phyloP scores from a whole-genome alignment of 352 stramenopile species.

The Pythium coloratum region DNA sequence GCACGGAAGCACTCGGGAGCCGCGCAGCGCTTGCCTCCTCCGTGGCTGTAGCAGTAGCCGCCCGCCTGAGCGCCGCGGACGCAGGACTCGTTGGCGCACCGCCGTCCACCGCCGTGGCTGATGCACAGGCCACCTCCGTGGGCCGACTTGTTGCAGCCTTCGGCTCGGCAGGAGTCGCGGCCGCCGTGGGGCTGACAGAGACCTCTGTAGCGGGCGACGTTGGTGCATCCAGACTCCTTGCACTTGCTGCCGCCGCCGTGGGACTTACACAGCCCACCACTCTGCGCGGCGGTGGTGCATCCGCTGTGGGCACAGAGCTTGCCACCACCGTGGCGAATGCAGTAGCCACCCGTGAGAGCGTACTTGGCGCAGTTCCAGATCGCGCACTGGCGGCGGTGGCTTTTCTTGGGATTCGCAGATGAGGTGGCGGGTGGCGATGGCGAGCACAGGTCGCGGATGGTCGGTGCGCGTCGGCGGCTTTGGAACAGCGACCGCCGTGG shows the following conservation, averaged over 20 bases:
- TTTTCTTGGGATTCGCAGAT: not conserved
- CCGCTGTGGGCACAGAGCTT: constrained; percentile 63
- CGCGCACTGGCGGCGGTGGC: constrained; percentile 61
- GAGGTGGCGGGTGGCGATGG: not conserved
- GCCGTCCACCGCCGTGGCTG: constrained; percentile 66
- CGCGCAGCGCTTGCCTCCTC: constrained; percentile 73
- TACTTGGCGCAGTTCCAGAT: constrained; percentile 62
- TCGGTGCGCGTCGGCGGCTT: not conserved
- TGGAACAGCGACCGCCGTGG: not conserved
- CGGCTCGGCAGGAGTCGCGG: constrained; percentile 69
- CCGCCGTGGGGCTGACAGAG: constrained; percentile 77
- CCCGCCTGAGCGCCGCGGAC: constrained; percentile 70
- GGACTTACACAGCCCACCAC: constrained; percentile 76
- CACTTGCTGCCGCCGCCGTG: constrained; percentile 85
- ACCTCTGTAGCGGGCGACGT: constrained; percentile 59
- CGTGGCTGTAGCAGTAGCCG: constrained; percentile 81
- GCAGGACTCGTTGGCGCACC: constrained; percentile 50
- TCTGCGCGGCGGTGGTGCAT: constrained; percentile 74
- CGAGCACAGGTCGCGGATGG: not conserved
- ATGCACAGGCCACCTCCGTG: constrained; percentile 80
- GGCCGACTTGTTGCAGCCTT: constrained; percentile 62
- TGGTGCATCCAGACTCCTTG: constrained; percentile 49
- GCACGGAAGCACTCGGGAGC: constrained; percentile 75
- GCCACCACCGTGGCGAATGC: constrained; percentile 69
- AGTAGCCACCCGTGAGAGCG: constrained; percentile 65